Evolutionary conservation across 1,139 yeast genomes (phyloP).

Genomic region (Kodamaea suecica): DNA sequence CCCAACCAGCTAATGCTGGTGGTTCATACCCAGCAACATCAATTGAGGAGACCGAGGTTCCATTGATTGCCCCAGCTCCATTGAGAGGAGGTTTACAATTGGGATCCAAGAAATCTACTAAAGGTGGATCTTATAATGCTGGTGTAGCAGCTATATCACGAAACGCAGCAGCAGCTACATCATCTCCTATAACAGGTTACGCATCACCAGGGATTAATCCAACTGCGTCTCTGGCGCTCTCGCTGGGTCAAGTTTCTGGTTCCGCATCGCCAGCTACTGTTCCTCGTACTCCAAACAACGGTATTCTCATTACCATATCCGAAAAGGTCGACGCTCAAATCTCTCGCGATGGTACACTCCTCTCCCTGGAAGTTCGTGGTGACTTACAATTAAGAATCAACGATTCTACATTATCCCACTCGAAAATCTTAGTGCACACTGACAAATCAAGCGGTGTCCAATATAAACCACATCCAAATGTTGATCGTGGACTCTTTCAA

Average conservation of each 20-base stretch:
- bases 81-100: constrained; percentile 74
- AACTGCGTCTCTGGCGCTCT: too few species aligned
- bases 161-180: constrained; percentile 46
- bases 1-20: constrained; percentile 20
- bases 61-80: constrained; percentile 4
- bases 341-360: constrained; percentile 78
- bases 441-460: constrained; percentile 52
- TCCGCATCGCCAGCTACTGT: constrained; percentile 26
- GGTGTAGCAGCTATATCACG: constrained; percentile 17
- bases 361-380: constrained; percentile 81
- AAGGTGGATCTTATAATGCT: constrained; percentile 19
- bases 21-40: constrained; percentile 32
- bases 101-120: constrained; percentile 52
- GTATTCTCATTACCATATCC: constrained; percentile 72
- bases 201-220: too few species aligned
- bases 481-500: constrained; percentile 72
- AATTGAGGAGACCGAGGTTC: constrained; percentile 6
- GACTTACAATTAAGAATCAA: constrained; percentile 86
- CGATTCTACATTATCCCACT: constrained; percentile 61
- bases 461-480: constrained; percentile 94
- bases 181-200: constrained; percentile 21
- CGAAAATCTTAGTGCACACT: constrained; percentile 58
- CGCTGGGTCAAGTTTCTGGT: constrained; percentile 10
- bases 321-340: constrained; percentile 79
- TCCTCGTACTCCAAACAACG: constrained; percentile 56